These are phyloP conservation scores for Ophiostoma ips DNA, from an alignment of 2,329 filamentous ascomycete genomes.

Conservation along the genomic window DNA sequence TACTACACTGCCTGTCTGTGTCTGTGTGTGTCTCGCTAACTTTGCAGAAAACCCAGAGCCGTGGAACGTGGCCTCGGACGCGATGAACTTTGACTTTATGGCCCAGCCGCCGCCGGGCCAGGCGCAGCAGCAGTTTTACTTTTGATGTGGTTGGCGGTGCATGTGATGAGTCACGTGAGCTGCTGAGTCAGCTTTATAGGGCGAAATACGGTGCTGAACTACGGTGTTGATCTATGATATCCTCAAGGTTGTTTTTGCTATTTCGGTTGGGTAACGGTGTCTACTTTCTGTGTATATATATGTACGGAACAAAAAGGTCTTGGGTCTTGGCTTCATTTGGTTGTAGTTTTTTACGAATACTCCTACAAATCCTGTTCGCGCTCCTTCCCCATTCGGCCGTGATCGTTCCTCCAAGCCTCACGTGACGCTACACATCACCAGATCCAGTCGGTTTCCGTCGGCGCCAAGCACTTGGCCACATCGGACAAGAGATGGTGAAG, in stretches of 20 bases:
- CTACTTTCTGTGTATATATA: no score
- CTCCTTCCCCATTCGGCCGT: neutral
- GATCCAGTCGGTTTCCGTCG: neutral
- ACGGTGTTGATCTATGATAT: no score
- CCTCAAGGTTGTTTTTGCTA: no score
- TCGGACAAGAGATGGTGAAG: neutral
- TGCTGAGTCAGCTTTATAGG: neutral
- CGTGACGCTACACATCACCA: neutral
- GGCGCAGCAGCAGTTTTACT: slow-evolving; percentile 42
- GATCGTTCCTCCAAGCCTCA: neutral
- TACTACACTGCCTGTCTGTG: slow-evolving; percentile 15
- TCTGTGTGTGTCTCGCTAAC: neutral
- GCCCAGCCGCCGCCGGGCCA: slow-evolving; percentile 46
- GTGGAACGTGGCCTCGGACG: slow-evolving; percentile 41
- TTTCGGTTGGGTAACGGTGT: no score
- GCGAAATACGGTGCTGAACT: neutral
- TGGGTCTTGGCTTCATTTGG: no score
- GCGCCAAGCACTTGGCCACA: neutral
- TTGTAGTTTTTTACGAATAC: no score
- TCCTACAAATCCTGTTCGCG: neutral
- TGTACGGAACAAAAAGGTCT: no score
- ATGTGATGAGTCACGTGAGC: no score
- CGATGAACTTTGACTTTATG: slow-evolving; percentile 47
- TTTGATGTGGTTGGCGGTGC: no score
- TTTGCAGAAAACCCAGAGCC: slow-evolving; percentile 42